Evolutionary conservation across 176 grass and related monocot genomes (phyloP).

Genomic region (Paspalum notatum): DNA sequence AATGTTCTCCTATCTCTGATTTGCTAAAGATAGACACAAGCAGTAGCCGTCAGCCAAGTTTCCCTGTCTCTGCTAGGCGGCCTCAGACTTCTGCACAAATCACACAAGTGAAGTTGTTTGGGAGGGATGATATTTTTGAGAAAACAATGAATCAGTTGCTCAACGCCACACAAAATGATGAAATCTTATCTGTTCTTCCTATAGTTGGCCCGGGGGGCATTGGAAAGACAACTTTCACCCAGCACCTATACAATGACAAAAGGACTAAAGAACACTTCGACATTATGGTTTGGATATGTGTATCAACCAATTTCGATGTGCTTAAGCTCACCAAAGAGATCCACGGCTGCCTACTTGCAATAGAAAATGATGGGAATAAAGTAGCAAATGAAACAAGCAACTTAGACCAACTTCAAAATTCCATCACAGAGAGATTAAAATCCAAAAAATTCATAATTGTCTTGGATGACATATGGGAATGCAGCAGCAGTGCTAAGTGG

Average conservation of each 20-base stretch:
- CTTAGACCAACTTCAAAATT: neutral
- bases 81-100: no score
- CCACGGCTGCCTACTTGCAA: neutral
- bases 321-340: constrained; percentile 19
- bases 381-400: neutral
- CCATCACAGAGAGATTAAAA: constrained; percentile 3
- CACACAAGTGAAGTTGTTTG: neutral
- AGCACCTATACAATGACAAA: constrained; percentile 27
- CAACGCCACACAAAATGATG: accelerated
- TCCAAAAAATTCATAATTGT: constrained; percentile 28
- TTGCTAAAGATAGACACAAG: neutral
- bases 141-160: neutral
- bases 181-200: constrained; percentile 32
- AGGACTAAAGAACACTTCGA: neutral
- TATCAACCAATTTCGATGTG: constrained; percentile 46
- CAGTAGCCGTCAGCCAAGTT: no score
- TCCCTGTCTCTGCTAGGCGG: no score
- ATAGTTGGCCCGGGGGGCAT: constrained; percentile 52
- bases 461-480: constrained; percentile 43
- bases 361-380: neutral
- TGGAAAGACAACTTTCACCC: constrained; percentile 53
- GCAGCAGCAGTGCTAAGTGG: neutral
- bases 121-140: constrained; percentile 10
- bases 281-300: constrained; percentile 37
- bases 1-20: neutral